Evolutionary conservation across 768 basidiomycete species (phyloP), one percentile per base, ranked within the genome.

Genomic region (Imleria badia): DNA sequence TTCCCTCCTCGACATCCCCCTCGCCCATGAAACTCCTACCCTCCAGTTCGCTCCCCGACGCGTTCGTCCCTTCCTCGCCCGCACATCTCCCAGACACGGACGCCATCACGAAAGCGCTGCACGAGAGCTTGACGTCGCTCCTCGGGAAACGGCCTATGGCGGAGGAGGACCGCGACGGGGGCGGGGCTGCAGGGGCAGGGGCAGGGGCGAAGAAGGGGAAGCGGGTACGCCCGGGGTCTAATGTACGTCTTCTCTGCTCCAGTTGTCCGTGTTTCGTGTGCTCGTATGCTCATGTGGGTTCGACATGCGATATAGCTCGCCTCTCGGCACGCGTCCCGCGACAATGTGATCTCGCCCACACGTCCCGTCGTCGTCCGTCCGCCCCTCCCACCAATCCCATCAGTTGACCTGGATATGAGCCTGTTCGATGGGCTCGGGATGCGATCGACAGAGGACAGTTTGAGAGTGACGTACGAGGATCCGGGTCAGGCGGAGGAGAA

Each of bases 401-500:
- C 46, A 0, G 33, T 22, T 1, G 72, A 72, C 22, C 62, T 73
- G 5, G 70, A 72, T 58, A 58, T 63, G 66, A 68, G 65, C 56
- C 20, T 65, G 39, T 54, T 64, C 13, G 66, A 73, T 20, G 68
- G 60, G 23, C 12, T 61, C 11, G 65, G 50, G 12, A 46, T 42
- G 50, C 58, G 54, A 14, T 62, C 61, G 48, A 64, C 62, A 15
- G 77, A 79, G n/a, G 75, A 78, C 58, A 78, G 78, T 60, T 72
- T 82, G 66, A 75, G 79, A 6, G 85, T 89, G 10, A 76, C 74
- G 53, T 90, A 89, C 58, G 85, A 86, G 64, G 87, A 89, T 68
- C 85, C 86, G 2, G 79, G 70, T 20, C 83, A 87, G 71, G 67
- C 72, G 38, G 81, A 79, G 45, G 85, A 86, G 68, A 80, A 79